phyloP scores from a whole-genome alignment of 345 rosid genomes.

The Punica granatum region DNA sequence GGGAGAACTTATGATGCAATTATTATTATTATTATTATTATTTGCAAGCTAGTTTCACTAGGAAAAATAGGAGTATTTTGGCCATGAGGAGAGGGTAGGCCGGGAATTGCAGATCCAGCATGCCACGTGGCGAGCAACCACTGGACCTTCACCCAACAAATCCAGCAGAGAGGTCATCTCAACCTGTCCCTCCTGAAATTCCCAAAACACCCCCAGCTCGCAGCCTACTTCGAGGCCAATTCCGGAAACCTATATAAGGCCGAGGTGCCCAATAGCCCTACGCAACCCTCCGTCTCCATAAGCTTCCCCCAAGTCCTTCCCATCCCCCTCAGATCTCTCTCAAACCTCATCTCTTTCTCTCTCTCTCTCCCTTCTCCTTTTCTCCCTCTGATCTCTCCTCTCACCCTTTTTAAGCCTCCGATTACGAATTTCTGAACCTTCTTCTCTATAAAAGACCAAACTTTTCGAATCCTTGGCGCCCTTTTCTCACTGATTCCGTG shows the following conservation, averaged over 20 bases:
- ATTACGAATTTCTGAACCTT: conserved; percentile 6
- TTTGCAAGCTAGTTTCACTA: too few species aligned
- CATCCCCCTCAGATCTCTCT: conserved; percentile 4
- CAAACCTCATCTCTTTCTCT: not conserved
- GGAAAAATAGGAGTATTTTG: too few species aligned
- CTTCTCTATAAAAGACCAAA: conserved; percentile 14
- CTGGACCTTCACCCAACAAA: not conserved
- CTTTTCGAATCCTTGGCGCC: conserved; percentile 21
- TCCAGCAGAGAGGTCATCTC: not conserved
- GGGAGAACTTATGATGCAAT: too few species aligned
- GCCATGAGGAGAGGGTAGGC: too few species aligned
- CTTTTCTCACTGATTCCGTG: not conserved
- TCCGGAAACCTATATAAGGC: not conserved
- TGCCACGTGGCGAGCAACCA: conserved; percentile 2
- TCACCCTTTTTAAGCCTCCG: conserved; percentile 14
- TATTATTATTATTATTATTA: too few species aligned
- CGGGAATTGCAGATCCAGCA: not conserved
- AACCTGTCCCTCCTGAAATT: not conserved
- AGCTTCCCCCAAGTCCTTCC: conserved; percentile 7
- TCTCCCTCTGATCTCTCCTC: not conserved
- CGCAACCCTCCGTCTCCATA: conserved; percentile 12
- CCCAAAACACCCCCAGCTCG: conserved; percentile 3
- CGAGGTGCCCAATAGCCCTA: conserved; percentile 4
- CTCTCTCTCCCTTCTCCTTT: not conserved
- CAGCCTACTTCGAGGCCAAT: conserved; percentile 1